phyloP scores from a whole-genome alignment of 805 yeast species.

The Candida vartiovaarae region DNA sequence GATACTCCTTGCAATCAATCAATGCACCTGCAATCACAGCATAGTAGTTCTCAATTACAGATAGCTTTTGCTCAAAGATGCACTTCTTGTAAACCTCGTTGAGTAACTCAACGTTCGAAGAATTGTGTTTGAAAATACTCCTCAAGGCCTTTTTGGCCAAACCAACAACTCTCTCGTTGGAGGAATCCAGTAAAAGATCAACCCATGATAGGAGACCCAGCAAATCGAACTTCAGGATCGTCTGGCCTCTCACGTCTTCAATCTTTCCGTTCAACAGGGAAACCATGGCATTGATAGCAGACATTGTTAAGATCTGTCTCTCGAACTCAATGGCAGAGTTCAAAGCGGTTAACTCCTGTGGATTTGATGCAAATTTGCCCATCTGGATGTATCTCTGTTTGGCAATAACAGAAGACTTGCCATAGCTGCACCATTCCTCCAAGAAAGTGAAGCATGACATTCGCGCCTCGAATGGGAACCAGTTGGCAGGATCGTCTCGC shows the following conservation, averaged over 20 bases:
- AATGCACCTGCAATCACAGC: constrained; percentile 62
- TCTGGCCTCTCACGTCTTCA: constrained; percentile 40
- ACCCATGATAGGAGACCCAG: constrained; percentile 71
- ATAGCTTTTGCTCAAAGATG: constrained; percentile 45
- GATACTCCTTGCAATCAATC: constrained; percentile 37
- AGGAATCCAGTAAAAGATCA: constrained; percentile 57
- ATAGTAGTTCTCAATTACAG: constrained; percentile 63
- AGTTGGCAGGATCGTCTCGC: constrained; percentile 34
- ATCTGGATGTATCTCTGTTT: constrained; percentile 59
- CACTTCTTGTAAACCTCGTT: constrained; percentile 65
- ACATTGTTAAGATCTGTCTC: constrained; percentile 55
- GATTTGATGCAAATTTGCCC: constrained; percentile 35
- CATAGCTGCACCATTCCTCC: constrained; percentile 94
- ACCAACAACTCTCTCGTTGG: constrained; percentile 48
- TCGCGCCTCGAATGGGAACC: constrained; percentile 85
- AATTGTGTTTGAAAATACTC: constrained; percentile 58
- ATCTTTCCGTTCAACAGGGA: constrained; percentile 72
- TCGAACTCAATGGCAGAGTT: constrained; percentile 79
- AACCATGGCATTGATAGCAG: constrained; percentile 82
- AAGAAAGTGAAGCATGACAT: constrained; percentile 74
- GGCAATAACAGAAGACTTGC: constrained; percentile 52
- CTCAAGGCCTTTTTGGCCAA: constrained; percentile 67
- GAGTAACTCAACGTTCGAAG: constrained; percentile 42
- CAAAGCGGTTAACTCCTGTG: constrained; percentile 39
- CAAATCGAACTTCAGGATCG: constrained; percentile 63